These are phyloP conservation scores for Candida tetrigidarum DNA, from an alignment of 1,139 yeast species.

Conservation along the genomic window DNA sequence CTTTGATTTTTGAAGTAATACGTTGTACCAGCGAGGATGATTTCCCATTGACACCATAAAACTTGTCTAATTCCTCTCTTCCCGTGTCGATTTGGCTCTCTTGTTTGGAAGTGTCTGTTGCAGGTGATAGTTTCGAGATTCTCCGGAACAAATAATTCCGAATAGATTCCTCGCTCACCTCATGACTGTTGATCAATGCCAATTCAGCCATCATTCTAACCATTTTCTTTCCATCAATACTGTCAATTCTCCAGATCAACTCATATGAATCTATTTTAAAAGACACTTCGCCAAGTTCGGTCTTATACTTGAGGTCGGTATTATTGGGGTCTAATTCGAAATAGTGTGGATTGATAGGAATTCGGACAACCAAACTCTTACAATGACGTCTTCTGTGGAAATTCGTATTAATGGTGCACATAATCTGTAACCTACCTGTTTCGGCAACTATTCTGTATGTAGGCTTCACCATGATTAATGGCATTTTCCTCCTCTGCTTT, in stretches of 20 bases:
- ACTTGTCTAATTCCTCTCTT: constrained; percentile 37
- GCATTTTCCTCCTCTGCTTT: constrained; percentile 36
- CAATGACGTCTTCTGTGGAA: constrained; percentile 42
- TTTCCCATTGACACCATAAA: constrained; percentile 45
- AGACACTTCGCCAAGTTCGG: constrained; percentile 46
- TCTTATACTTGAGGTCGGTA: constrained; percentile 38
- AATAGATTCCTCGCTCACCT: constrained; percentile 15
- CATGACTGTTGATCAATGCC: constrained; percentile 19
- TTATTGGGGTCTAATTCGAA: constrained; percentile 40
- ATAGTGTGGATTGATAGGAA: constrained; percentile 42
- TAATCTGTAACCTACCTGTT: constrained; percentile 35
- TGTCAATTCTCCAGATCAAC: constrained; percentile 62
- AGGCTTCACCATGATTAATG: constrained; percentile 44
- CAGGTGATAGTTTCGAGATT: neutral
- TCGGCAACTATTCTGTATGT: constrained; percentile 29
- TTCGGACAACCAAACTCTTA: constrained; percentile 31
- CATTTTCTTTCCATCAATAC: constrained; percentile 53
- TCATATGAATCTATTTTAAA: constrained; percentile 52
- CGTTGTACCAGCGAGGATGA: constrained; percentile 26
- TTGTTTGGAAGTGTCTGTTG: neutral
- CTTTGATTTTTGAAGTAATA: constrained; percentile 16
- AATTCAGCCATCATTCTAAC: constrained; percentile 52
- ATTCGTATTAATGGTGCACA: constrained; percentile 39
- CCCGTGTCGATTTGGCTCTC: constrained; percentile 24
- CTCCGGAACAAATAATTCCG: constrained; percentile 9